These are phyloP conservation scores for Boletus speciosus DNA, from an alignment of 768 basidiomycete genomes.

Conservation along the genomic window DNA sequence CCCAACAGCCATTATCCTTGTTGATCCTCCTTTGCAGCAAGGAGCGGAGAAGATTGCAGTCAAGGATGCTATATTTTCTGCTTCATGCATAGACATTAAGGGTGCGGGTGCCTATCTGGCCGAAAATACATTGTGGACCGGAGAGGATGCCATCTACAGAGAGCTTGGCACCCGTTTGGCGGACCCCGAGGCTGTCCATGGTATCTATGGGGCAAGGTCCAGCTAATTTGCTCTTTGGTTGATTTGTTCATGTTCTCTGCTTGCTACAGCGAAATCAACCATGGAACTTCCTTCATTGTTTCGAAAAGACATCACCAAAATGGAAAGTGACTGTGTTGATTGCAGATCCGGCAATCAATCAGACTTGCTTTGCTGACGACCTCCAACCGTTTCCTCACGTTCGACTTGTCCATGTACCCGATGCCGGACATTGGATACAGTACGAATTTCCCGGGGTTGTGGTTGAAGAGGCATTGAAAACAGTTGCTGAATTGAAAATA, in stretches of 20 bases:
- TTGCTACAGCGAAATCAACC: slow-evolving; percentile 12
- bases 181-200: background rate
- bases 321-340: slow-evolving; percentile 10
- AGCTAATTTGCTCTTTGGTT: background rate
- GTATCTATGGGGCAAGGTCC: background rate
- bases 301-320: slow-evolving; percentile 1
- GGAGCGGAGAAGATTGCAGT: background rate
- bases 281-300: slow-evolving; percentile 14
- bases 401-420: slow-evolving; percentile 4
- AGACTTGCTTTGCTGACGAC: slow-evolving; percentile 4
- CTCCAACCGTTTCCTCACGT: slow-evolving; percentile 6
- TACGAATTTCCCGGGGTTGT: slow-evolving; percentile 15
- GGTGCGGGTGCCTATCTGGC: background rate
- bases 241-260: background rate
- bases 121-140: background rate
- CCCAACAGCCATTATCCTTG: background rate
- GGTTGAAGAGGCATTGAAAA: slow-evolving; percentile 4
- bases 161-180: background rate
- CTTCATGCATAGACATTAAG: background rate
- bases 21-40: background rate
- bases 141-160: background rate
- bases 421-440: slow-evolving; percentile 20
- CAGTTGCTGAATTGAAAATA: background rate
- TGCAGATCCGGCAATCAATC: slow-evolving; percentile 7
- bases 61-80: background rate